Percentiles rank a stretch among this genome's conserved stretches.
These are phyloP conservation scores for Leishmania arabica DNA, from an alignment of 208 protist genomes.

Conservation along the genomic window DNA sequence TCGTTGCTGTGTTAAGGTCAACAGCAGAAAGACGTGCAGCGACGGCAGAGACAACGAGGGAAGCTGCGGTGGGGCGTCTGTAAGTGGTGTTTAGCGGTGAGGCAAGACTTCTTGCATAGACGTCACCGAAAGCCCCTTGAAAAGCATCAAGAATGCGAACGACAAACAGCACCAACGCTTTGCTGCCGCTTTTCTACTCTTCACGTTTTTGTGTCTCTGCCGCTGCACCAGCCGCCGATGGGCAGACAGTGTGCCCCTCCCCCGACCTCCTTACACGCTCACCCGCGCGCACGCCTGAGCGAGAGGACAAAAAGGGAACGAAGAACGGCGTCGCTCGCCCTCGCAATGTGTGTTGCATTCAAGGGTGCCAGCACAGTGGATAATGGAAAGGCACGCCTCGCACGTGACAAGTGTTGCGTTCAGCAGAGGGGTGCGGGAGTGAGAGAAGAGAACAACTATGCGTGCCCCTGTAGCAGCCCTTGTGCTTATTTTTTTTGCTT, in stretches of 20 bases:
- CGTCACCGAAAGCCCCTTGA: background rate
- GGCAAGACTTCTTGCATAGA: background rate
- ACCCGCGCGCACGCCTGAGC: background rate
- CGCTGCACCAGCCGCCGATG: background rate
- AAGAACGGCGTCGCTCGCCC: background rate
- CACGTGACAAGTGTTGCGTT: background rate
- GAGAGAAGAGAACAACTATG: background rate
- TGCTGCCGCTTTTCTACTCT: background rate
- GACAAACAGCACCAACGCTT: background rate
- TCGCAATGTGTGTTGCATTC: background rate
- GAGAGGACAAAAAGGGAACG: no score
- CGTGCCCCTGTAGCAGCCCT: background rate
- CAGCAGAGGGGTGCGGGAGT: background rate
- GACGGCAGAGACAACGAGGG: slow-evolving; percentile 30
- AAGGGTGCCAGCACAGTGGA: background rate
- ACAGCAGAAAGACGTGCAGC: background rate
- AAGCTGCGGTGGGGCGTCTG: background rate
- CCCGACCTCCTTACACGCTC: background rate
- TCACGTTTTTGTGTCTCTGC: background rate
- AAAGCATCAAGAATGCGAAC: background rate
- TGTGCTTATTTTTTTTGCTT: background rate
- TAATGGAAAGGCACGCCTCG: background rate
- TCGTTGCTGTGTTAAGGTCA: no score
- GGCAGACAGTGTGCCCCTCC: background rate
- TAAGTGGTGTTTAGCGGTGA: background rate